Percentiles rank a stretch among this genome's conserved stretches.
Conservation (phyloP, 2,329 filamentous ascomycete species). For the Exophiala xenobiotica region DNA sequence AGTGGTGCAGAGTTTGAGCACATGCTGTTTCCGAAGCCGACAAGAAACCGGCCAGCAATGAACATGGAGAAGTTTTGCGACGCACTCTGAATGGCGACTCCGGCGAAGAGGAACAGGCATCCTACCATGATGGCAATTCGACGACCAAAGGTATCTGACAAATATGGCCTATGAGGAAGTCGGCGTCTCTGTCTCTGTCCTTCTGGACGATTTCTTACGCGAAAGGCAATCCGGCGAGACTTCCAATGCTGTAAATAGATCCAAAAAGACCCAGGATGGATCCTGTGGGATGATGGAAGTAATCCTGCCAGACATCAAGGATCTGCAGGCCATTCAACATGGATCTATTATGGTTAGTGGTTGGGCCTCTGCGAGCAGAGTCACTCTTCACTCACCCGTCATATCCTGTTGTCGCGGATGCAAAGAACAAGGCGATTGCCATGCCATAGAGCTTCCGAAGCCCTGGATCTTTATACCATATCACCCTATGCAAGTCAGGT, state of each 20-base stretch:
- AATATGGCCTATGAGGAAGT: not conserved
- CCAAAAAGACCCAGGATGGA: conserved; percentile 16
- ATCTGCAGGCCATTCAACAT: conserved; percentile 23
- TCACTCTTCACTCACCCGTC: conserved; percentile 3
- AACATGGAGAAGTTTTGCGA: conserved; percentile 45
- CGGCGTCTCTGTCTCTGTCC: not conserved
- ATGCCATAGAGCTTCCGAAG: conserved; percentile 56
- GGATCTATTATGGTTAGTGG: not conserved
- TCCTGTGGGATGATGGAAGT: conserved; percentile 24
- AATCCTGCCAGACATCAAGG: conserved; percentile 17
- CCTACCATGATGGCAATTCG: conserved; percentile 21
- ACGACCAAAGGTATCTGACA: conserved; percentile 2
- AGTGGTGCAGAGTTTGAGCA: conserved; percentile 30
- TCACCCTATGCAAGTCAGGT: conserved; percentile 54
- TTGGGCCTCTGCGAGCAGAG: not conserved
- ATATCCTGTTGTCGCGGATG: conserved; percentile 47
- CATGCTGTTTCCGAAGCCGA: conserved; percentile 58
- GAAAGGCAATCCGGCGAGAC: conserved; percentile 12
- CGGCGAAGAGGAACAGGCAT: conserved; percentile 24
- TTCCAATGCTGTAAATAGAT: conserved; percentile 16
- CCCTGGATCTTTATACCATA: conserved; percentile 57
- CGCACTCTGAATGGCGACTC: conserved; percentile 31
- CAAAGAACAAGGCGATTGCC: conserved; percentile 55
- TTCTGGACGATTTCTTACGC: not conserved
- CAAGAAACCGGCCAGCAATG: conserved; percentile 59